Base-by-base conservation (phyloP, 2,329 filamentous ascomycete species). In the Fusarium haematococcum region DNA sequence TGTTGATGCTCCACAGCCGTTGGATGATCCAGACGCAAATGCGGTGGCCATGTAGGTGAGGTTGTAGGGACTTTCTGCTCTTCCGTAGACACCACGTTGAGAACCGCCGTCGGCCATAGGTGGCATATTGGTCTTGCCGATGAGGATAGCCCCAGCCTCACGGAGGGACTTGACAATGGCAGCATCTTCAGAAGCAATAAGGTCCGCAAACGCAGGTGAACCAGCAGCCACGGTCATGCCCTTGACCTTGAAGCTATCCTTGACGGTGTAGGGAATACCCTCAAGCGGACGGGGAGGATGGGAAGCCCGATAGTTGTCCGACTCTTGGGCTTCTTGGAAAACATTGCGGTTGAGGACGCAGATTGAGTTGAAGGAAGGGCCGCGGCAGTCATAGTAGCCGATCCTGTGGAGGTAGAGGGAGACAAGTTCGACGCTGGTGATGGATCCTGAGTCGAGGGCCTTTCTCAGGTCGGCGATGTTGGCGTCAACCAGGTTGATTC, bases 61-160 rank as follows among this genome's bases (percentile, higher is more conserved):
- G 60, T 90, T 90, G 73, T 91, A 91, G 0, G 89, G 88, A 27
- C 84, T 88, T 74, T 90, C 88, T 0, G 89, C 87, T 3, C 89
- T 83, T 0, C 89, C 89, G 68, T 89, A 90, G 0, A 88, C 71
- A 0, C 89, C 89, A 9, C 89, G 82, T 68, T 90, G 88, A 84
- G 89, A 89, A 0, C 89, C 89, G 0, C 88, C 88, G 25, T 86
- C 85, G 13, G 89, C 89, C 88, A 91, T 90, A 0, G 89, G 86
- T 0, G 81, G 89, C 86, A 91, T 91, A 3, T 81, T 91, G 0
- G 89, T 90, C 52, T 86, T 85, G 0, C 89, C 90, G 8, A 82
- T 67, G 0, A 82, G 59, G 2, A 82, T 68, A 1, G 76, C 81
- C 0, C 81, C 81, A 1, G 76, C 80, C 0, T 84, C 80, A 5